Evolutionary conservation across 331 rosid genomes (phyloP).

Genomic region (Quercus phellos): DNA sequence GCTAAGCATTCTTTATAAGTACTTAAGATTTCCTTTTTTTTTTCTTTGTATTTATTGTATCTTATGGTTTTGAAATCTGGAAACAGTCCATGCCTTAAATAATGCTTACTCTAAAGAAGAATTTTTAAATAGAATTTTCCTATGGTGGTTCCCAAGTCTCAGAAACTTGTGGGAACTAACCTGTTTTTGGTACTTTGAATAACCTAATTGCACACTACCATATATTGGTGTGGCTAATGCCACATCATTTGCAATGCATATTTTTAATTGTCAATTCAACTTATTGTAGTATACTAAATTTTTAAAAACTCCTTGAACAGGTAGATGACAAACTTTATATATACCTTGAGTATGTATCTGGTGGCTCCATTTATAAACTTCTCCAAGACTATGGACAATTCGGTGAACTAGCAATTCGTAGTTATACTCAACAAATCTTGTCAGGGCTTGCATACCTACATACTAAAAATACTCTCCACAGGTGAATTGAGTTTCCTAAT

Average conservation of each 20-base stretch:
- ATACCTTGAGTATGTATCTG: conserved; percentile 96
- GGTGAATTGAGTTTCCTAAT: conserved; percentile 43
- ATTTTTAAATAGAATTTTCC: neutral
- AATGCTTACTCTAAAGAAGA: neutral
- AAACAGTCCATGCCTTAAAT: neutral
- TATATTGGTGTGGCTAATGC: neutral
- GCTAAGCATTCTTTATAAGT: neutral
- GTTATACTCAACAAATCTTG: conserved; percentile 88
- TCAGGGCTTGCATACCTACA: conserved; percentile 96
- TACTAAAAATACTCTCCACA: conserved; percentile 85
- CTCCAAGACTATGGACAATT: conserved; percentile 90
- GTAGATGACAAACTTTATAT: conserved; percentile 85
- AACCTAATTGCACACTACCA: neutral
- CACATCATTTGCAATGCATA: neutral
- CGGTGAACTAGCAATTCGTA: conserved; percentile 84
- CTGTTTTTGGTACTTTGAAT: neutral
- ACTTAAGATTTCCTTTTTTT: neutral
- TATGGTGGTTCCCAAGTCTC: neutral
- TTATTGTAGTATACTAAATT: conserved; percentile 5
- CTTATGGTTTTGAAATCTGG: neutral
- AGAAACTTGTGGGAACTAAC: neutral
- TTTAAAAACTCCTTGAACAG: conserved; percentile 45
- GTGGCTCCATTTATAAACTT: conserved; percentile 93
- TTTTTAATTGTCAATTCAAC: neutral
- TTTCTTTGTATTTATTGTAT: neutral